Evolutionary conservation across 2,329 filamentous ascomycete genomes (phyloP).

Genomic region (Pseudogymnoascus sp.): DNA sequence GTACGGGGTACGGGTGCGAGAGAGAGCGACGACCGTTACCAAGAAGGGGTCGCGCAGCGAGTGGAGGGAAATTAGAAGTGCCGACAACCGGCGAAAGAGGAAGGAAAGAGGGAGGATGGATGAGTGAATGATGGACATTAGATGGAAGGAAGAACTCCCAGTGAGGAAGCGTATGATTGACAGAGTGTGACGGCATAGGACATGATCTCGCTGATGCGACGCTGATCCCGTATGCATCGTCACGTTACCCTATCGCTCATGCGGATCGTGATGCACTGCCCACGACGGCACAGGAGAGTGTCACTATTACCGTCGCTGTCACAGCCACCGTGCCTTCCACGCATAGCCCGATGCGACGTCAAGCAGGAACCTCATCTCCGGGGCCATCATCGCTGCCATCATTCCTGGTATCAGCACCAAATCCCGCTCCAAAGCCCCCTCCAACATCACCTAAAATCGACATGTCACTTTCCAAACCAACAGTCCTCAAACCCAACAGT

Average conservation of each 20-base stretch:
- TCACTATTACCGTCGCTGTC: background rate
- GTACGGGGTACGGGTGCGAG: background rate
- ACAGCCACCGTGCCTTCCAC: background rate
- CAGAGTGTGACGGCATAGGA: background rate
- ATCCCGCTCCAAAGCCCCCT: background rate
- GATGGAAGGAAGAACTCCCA: background rate
- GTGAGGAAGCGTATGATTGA: background rate
- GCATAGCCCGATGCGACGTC: background rate
- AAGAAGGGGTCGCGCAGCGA: background rate
- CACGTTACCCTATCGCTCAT: background rate
- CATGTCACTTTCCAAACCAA: background rate
- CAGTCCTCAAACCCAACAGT: background rate
- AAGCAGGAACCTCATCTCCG: background rate
- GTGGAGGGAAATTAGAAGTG: background rate
- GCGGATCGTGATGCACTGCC: background rate
- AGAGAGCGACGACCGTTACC: background rate
- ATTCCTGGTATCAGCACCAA: background rate
- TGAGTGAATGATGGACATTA: background rate
- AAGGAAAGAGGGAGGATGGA: background rate
- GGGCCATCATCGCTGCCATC: background rate
- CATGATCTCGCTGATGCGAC: background rate
- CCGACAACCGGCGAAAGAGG: background rate
- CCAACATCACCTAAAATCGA: background rate
- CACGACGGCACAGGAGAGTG: too few relatives aligned
- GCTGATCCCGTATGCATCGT: background rate